A percentile compares a stretch with the other conserved stretches of the same genome.
phyloP scores from a whole-genome alignment of 805 yeast species.

The Sugiyamaella marilandica region DNA sequence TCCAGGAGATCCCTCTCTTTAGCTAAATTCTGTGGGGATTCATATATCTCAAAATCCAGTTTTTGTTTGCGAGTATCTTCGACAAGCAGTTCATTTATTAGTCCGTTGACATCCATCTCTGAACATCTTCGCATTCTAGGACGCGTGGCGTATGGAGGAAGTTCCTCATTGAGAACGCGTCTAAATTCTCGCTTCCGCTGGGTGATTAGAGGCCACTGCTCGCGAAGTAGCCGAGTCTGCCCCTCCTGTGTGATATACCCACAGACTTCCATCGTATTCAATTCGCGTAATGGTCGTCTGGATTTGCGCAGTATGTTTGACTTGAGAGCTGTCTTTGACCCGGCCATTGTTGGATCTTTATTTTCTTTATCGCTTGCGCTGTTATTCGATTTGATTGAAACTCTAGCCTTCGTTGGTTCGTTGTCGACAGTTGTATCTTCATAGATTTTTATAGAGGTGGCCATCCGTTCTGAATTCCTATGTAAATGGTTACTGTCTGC shows the following conservation, averaged over 20 bases:
- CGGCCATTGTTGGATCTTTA: too few species aligned
- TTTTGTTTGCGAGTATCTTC: not conserved
- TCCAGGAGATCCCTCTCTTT: not conserved
- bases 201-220: not conserved
- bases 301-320: too few species aligned
- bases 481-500: too few species aligned
- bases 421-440: too few species aligned
- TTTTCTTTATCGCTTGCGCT: too few species aligned
- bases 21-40: not conserved
- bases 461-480: too few species aligned
- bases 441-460: too few species aligned
- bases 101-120: not conserved
- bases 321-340: too few species aligned
- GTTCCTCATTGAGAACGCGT: not conserved
- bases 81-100: not conserved
- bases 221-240: not conserved
- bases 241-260: not conserved
- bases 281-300: not conserved
- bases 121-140: not conserved
- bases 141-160: not conserved
- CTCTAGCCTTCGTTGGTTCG: too few species aligned
- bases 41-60: slow-evolving; percentile 2
- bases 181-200: not conserved
- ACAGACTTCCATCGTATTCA: not conserved
- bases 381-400: too few species aligned